These are phyloP conservation scores for Fusarium sulawesiense DNA, from an alignment of 2,329 filamentous ascomycete species.

Conservation along the genomic window DNA sequence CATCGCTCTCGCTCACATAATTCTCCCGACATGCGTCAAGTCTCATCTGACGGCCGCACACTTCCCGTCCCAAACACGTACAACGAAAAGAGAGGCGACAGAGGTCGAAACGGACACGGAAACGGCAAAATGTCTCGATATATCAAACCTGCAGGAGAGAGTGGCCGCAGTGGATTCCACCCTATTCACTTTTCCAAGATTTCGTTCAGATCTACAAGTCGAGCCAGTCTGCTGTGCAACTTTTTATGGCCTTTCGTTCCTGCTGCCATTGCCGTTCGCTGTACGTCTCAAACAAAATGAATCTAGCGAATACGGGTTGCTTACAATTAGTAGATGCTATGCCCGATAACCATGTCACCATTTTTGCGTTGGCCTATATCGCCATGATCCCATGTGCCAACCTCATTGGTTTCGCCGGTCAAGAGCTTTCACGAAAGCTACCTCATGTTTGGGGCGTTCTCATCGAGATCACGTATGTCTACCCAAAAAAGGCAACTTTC, in stretches of 20 bases:
- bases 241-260: conserved; percentile 63
- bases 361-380: conserved; percentile 62
- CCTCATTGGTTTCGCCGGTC: conserved; percentile 60
- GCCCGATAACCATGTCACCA: conserved; percentile 54
- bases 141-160: conserved; percentile 55
- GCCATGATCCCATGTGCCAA: conserved; percentile 65
- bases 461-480: conserved; percentile 64
- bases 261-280: conserved; percentile 59
- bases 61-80: conserved; percentile 48
- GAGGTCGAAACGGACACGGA: not conserved
- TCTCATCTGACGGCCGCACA: conserved; percentile 23
- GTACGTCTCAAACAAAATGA: conserved; percentile 36
- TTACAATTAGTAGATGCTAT: conserved; percentile 48
- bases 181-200: conserved; percentile 58
- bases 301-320: conserved; percentile 9
- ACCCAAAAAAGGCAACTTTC: not conserved
- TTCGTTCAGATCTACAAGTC: conserved; percentile 57
- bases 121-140: conserved; percentile 26
- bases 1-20: conserved; percentile 34
- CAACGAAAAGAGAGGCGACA: conserved; percentile 26
- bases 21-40: conserved; percentile 18
- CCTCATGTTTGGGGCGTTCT: conserved; percentile 77
- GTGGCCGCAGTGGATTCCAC: conserved; percentile 58
- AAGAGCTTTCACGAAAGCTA: conserved; percentile 83
- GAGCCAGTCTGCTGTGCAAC: conserved; percentile 60